Base-by-base conservation (phyloP, 192 early-diverging fungal species). In the Backusella australiensis region DNA sequence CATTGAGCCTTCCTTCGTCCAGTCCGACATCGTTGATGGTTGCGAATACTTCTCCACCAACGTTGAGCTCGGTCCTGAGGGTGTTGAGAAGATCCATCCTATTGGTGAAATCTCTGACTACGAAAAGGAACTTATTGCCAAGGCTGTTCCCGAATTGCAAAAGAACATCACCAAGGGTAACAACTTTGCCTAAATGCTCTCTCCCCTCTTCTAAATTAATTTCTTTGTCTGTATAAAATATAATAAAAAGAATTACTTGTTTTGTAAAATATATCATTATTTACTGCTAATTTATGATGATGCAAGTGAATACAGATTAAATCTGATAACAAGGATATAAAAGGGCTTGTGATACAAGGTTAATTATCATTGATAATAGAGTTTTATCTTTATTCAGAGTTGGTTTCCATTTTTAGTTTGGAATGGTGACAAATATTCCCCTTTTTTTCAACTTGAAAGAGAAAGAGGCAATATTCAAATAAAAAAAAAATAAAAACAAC, bases 151-250 rank as follows among this genome's bases (percentile, higher is more conserved):
- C 32, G 96, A 99, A 88, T 91, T 99, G 69, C 91, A 93, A 90
- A 90, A 88, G 79, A 99, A 95, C 91, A 97, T 98, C 83, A 80
- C 79, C 76, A 98, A 98, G 93, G 98, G 98, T 74, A 71, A 71
- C 44, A 19, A 6, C 23, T 71, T 71, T 15, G 29, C 49, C 19
- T 71, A 71, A 46, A 71, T 49, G 11, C 56, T 29, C 19, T n/a
- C 49, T 6, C 17, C 52, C 8, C 52, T n/a, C 23, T 63, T 63
- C 53, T 26, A 63, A 63, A 23, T 29, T 29, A 63, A 63, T 63
- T 63, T 29, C 26, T 63, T 29, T 63, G 11, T 63, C 56, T 63
- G 56, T 63, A 63, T 63, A 63, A 63, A 63, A 63, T 63, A 63
- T 29, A 59, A 59, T 59, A 59, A 59, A 59, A 63, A 29, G 12